Evolutionary conservation across 2,329 filamentous ascomycete genomes (phyloP).

Genomic region (Xylaria sp.): DNA sequence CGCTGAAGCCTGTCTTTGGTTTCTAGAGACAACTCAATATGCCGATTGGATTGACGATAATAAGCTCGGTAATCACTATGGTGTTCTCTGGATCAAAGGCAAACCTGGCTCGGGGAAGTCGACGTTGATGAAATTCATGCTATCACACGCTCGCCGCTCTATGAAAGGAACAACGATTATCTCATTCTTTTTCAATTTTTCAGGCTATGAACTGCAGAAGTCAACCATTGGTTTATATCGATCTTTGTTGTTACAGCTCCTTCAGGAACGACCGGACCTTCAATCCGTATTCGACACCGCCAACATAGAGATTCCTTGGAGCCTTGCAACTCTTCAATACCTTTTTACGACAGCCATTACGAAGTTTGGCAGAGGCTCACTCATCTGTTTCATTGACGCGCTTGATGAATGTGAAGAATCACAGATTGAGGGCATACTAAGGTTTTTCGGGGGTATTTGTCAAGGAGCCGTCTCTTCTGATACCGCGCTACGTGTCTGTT

Average conservation of each 20-base stretch:
- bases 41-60: constrained; percentile 48
- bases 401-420: constrained; percentile 61
- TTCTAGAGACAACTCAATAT: constrained; percentile 45
- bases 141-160: constrained; percentile 24
- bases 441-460: constrained; percentile 55
- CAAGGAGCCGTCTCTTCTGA: constrained; percentile 30
- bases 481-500: constrained; percentile 51
- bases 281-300: constrained; percentile 40
- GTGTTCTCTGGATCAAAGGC: constrained; percentile 58
- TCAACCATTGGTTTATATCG: constrained; percentile 61
- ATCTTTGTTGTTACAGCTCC: constrained; percentile 60
- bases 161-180: constrained; percentile 31
- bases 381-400: constrained; percentile 50
- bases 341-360: constrained; percentile 26
- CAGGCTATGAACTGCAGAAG: constrained; percentile 57
- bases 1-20: constrained; percentile 42
- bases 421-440: constrained; percentile 57
- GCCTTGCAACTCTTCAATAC: neutral
- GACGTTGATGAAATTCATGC: constrained; percentile 56
- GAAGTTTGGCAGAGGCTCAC: constrained; percentile 12
- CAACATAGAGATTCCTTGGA: neutral
- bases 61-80: constrained; percentile 43
- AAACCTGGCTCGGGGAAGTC: constrained; percentile 57
- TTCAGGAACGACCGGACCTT: constrained; percentile 51
- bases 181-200: constrained; percentile 62